Percentiles rank a stretch among this genome's conserved stretches.
Conservation (phyloP, 768 basidiomycete species). For the Sporobolomyces pararoseus region DNA sequence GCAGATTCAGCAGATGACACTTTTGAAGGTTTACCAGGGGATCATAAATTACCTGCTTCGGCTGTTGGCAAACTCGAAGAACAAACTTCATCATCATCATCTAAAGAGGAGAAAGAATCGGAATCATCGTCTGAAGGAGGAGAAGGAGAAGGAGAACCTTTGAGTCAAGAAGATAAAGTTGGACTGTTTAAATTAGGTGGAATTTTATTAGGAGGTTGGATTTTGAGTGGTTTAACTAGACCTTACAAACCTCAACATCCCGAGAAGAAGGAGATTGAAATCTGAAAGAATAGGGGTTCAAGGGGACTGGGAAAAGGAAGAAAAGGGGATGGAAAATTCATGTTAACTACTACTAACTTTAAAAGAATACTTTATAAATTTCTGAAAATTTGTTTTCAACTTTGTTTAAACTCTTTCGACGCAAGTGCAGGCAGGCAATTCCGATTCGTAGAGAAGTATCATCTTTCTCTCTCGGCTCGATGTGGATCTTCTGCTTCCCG, state of each 20-base stretch:
- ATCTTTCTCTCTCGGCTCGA: no score
- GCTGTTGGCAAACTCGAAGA: no score
- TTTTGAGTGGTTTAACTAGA: constrained; percentile 1
- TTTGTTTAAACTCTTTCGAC: not conserved
- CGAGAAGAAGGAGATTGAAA: not conserved
- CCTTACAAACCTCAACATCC: constrained; percentile 13
- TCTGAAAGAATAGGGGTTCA: not conserved
- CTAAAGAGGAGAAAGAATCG: not conserved
- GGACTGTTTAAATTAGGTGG: constrained; percentile 5
- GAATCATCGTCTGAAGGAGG: not conserved
- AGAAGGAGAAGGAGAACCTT: not conserved
- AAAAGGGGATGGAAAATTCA: not conserved
- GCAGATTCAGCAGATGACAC: constrained; percentile 11
- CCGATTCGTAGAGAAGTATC: no score
- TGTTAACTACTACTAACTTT: no score
- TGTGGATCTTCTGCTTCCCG: no score
- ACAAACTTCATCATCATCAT: not conserved
- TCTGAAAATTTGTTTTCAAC: no score
- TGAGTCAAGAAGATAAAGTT: constrained; percentile 1
- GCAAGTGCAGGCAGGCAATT: no score
- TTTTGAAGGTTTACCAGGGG: constrained; percentile 6
- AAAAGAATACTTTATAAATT: no score
- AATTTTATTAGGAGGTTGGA: not conserved
- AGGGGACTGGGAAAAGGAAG: no score
- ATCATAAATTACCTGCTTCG: constrained; percentile 2